Evolutionary conservation across 257 asterid genomes (phyloP).

Genomic region (Knoxia roxburghii): DNA sequence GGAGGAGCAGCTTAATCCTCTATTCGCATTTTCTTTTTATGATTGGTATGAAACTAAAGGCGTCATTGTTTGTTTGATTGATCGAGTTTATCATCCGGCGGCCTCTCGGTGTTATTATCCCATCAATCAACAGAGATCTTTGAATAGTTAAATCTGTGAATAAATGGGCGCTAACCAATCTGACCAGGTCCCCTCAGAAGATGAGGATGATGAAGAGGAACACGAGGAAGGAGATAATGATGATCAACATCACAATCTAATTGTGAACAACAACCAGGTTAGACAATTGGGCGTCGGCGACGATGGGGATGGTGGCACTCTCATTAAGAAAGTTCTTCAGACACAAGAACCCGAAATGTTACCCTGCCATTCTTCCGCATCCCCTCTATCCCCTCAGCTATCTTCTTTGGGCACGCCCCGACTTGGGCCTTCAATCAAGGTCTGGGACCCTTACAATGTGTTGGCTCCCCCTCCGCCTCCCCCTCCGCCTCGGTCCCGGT

Average conservation of each 20-base stretch:
- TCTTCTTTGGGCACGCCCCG: slow-evolving; percentile 83
- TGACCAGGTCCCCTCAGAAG: slow-evolving; percentile 42
- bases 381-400: slow-evolving; percentile 94
- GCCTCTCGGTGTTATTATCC: too few relatives aligned
- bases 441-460: slow-evolving; percentile 95
- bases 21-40: too few relatives aligned
- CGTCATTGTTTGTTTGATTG: too few relatives aligned
- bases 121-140: too few relatives aligned
- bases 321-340: slow-evolving; percentile 67
- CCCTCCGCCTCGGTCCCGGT: slow-evolving; percentile 39
- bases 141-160: too few relatives aligned
- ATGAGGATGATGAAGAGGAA: slow-evolving; percentile 34
- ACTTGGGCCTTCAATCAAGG: slow-evolving; percentile 80
- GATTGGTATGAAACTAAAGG: too few relatives aligned
- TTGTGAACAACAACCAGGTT: slow-evolving; percentile 10
- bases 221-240: slow-evolving; percentile 30
- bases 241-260: slow-evolving; percentile 20
- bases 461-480: slow-evolving; percentile 68
- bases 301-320: slow-evolving; percentile 33
- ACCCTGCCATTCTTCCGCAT: slow-evolving; percentile 97
- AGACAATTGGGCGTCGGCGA: slow-evolving; percentile 13
- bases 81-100: too few relatives aligned
- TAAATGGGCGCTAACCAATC: slow-evolving; percentile 92
- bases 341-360: slow-evolving; percentile 90
- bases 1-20: too few relatives aligned